Base-by-base conservation (phyloP, 352 stramenopile species). In the Blastocystis sp. region DNA sequence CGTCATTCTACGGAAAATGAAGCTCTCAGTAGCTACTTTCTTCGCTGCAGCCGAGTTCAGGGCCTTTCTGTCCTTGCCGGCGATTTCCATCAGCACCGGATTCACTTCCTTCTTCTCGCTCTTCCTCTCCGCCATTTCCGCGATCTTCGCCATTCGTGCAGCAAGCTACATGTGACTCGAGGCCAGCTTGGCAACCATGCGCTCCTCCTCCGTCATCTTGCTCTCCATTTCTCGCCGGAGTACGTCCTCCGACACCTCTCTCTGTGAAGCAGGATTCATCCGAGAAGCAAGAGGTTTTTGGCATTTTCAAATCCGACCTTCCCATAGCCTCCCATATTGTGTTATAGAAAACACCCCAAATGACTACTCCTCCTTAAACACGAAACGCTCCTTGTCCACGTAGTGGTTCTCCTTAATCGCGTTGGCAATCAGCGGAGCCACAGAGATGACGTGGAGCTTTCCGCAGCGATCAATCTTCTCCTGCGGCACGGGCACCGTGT, bases 281-380 rank as follows among this genome's bases (percentile, higher is more conserved):
- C n/a, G n/a, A 62, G 17, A 62, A 62, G 0, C 59, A n/a, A 21
- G 7, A 19, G 23, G 7, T 11, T 41, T 19, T 67, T 41, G 34
- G 17, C 7, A 69, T 41, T 69, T 69, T 69, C 62, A 69, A 69
- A 7, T 21, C 7, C 7, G 34, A 10, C 7, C 7, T 21, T 19
- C 7, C 48, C 97, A 97, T 91, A 94, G 98, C 7, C 52, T 94
- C 76, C 93, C 93, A 86, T 92, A 94, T 89, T 91, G 92, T 43
- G 92, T 94, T 88, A 88, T 95, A 38, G 87, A 89, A 53, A 52
- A 21, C 11, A 23, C 14, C 28, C 48, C 48, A 52, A 28, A 40
- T 56, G 53, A 40, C 60, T 53, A 79, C 60, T 79, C 69, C 28
- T 60, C 38, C 69, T 79, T 79, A 21, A 79, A 79, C 7, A 79